phyloP scores from a whole-genome alignment of 2,329 filamentous ascomycete genomes.

The Epichloe sp. region DNA sequence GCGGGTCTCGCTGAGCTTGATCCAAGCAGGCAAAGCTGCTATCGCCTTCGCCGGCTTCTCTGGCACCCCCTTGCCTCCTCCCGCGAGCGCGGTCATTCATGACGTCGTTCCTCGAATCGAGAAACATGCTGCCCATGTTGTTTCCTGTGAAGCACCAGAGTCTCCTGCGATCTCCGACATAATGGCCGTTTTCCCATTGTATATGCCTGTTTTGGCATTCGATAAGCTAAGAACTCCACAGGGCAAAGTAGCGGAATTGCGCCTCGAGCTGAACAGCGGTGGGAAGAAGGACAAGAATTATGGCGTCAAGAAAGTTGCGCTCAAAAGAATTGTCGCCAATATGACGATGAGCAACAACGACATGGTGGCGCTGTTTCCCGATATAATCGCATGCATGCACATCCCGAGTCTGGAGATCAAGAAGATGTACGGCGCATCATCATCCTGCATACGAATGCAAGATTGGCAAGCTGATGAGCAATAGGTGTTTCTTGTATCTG shows the following conservation, averaged over 20 bases:
- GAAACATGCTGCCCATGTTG: neutral
- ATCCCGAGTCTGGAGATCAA: conserved; percentile 94
- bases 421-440: conserved; percentile 61
- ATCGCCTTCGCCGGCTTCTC: neutral
- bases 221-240: conserved; percentile 48
- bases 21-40: neutral
- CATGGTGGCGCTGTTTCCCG: conserved; percentile 93
- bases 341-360: conserved; percentile 99
- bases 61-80: neutral
- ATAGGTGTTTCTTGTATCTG: conserved; percentile 90
- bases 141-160: neutral
- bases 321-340: conserved; percentile 99
- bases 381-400: conserved; percentile 91
- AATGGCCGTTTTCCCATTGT: conserved; percentile 39
- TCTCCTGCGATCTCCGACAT: conserved; percentile 1
- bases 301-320: conserved; percentile 85
- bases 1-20: neutral
- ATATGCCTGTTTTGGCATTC: conserved; percentile 32
- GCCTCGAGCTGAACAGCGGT: conserved; percentile 83
- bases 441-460: neutral
- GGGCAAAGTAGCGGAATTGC: conserved; percentile 97
- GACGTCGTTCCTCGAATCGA: neutral
- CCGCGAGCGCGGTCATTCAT: neutral
- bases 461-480: neutral
- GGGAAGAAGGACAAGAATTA: conserved; percentile 98